phyloP scores from a whole-genome alignment of 1,284 basidiomycete genomes.

The Austroboletus olivaceoglutinosus region DNA sequence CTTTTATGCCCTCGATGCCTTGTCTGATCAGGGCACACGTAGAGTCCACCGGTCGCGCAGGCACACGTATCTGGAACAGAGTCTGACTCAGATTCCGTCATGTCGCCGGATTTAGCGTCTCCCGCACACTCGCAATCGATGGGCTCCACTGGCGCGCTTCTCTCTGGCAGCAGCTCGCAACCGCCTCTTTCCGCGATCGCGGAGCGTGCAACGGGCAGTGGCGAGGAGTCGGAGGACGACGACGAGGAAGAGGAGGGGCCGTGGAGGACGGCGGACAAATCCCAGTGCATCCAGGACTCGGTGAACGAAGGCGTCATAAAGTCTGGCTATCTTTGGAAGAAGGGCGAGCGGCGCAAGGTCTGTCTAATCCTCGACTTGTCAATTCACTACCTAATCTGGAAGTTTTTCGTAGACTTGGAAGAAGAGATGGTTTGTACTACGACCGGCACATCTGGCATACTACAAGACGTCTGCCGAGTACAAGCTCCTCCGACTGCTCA shows the following conservation, averaged over 20 bases:
- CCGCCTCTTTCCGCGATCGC: constrained; percentile 72
- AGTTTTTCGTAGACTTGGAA: constrained; percentile 81
- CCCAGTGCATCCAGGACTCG: constrained; percentile 41
- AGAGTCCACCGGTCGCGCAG: constrained; percentile 38
- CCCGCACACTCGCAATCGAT: constrained; percentile 35
- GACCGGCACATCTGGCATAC: constrained; percentile 89
- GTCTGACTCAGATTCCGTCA: constrained; percentile 80
- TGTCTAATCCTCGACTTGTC: constrained; percentile 23
- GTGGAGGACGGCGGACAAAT: constrained; percentile 53
- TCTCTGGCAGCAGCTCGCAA: constrained; percentile 40
- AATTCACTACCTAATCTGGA: constrained; percentile 12
- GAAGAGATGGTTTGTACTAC: constrained; percentile 97
- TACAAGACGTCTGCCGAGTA: constrained; percentile 97
- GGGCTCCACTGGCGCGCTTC: constrained; percentile 29
- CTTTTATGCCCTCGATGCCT: background rate
- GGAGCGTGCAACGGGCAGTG: constrained; percentile 62
- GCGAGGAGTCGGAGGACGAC: constrained; percentile 73
- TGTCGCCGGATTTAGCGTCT: constrained; percentile 51
- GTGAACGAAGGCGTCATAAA: constrained; percentile 79
- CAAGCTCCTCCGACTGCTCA: constrained; percentile 86
- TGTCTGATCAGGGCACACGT: constrained; percentile 12
- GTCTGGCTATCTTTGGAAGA: constrained; percentile 92
- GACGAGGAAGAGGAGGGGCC: constrained; percentile 66
- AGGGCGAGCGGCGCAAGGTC: constrained; percentile 95
- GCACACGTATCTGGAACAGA: constrained; percentile 72